A percentile compares a stretch with the other conserved stretches of the same genome.
phyloP scores from a whole-genome alignment of 805 yeast genomes.

The Phaffomyces thermotolerans region DNA sequence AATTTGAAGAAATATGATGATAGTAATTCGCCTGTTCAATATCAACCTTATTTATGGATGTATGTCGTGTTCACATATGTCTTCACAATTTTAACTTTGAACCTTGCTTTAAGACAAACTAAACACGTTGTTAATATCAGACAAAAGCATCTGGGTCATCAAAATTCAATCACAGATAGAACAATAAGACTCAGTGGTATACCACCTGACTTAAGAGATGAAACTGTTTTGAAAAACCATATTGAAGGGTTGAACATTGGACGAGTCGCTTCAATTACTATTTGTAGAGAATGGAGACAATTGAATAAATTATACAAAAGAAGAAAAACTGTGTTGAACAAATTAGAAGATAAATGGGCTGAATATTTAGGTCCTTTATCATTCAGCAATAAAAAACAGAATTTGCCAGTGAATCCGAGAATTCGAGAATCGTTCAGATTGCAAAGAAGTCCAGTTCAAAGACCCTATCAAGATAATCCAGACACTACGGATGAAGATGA shows the following conservation, averaged over 20 bases:
- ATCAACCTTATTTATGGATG: slow-evolving; percentile 66
- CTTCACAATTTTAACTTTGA: slow-evolving; percentile 64
- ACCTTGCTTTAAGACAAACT: slow-evolving; percentile 61
- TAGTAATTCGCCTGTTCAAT: slow-evolving; percentile 28
- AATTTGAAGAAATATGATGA: slow-evolving; percentile 18
- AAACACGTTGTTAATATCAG: slow-evolving; percentile 66
- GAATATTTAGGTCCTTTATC: slow-evolving; percentile 44
- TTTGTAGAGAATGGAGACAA: slow-evolving; percentile 82
- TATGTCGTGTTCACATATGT: slow-evolving; percentile 82
- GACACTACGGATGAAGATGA: slow-evolving; percentile 4
- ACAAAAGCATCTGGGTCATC: slow-evolving; percentile 76
- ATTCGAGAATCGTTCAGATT: slow-evolving; percentile 19
- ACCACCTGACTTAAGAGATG: slow-evolving; percentile 73
- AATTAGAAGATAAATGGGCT: slow-evolving; percentile 69
- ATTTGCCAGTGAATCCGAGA: slow-evolving; percentile 19
- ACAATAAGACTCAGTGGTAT: slow-evolving; percentile 85
- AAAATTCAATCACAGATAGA: slow-evolving; percentile 84
- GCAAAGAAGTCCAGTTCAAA: slow-evolving; percentile 13
- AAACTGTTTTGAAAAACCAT: slow-evolving; percentile 60
- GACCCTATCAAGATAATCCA: slow-evolving; percentile 9
- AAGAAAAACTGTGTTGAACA: slow-evolving; percentile 45
- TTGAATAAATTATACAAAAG: slow-evolving; percentile 59
- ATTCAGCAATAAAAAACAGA: slow-evolving; percentile 12
- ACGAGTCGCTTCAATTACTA: slow-evolving; percentile 63
- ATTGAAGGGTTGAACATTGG: slow-evolving; percentile 77